Evolutionary conservation across 352 stramenopile species (phyloP), one percentile per base, ranked within the genome.

Genomic region (Halophytophthora batemanensis): DNA sequence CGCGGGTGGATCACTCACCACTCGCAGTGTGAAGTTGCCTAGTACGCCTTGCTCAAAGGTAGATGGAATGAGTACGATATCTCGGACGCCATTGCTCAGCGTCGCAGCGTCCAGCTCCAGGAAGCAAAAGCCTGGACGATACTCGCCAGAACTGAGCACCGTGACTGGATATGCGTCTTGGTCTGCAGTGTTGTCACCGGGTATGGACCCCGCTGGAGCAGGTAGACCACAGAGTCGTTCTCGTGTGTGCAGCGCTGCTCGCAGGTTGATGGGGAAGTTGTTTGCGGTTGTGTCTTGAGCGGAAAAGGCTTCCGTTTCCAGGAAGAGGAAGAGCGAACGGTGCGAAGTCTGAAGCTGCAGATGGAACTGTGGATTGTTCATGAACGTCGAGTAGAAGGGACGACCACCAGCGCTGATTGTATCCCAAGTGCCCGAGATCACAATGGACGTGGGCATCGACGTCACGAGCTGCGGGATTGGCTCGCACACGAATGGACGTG

Each of bases 341-440:
- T 67, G 69, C 2, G 53, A 37, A 4, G 63, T 48, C n/a, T 67
- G 59, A 21, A 75, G 33, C 35, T 78, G 53, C 21, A 86, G 52
- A 57, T 89, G 74, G 51, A 86, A 74, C 61, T 93, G 82, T 3
- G 82, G 82, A 44, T 93, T 93, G 45, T 79, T 69, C 76, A 91
- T 87, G 43, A 93, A 93, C 35, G 70, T 85, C 41, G 75, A 70
- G 51, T 83, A 86, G 53, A 81, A 85, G 22, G 81, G 81, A 12
- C 77, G 79, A 0, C 79, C 82, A 18, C 82, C 82, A 17, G 82
- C 78, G 33, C 64, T 75, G 11, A 45, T 17, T 0, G 22, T 36
- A 8, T 66, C 59, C 81, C 81, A 92, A 11, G 61, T 58, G n/a
- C 66, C 69, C 0, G 56, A 21, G 1, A 90, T 64, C 15, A 83